Evolutionary conservation across 345 rosid genomes (phyloP).

Genomic region (Bruguiera sexangula): DNA sequence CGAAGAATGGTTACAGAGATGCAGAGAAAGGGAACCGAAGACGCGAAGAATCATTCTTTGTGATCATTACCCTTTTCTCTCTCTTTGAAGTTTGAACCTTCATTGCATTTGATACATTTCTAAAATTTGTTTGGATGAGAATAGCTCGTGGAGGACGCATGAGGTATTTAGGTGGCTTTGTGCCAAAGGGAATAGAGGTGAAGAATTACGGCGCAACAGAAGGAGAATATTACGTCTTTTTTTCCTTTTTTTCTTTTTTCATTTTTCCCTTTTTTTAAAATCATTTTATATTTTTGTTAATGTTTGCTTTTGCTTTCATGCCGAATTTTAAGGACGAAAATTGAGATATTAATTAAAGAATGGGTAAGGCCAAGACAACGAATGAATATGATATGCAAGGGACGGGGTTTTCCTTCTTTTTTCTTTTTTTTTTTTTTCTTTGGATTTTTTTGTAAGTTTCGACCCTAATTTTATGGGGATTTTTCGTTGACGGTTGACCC

Average conservation of each 20-base stretch:
- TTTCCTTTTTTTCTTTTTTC: not conserved
- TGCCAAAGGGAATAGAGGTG: not conserved
- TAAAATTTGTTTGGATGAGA: slow-evolving; percentile 23
- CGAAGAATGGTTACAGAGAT: not conserved
- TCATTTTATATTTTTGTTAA: too few relatives aligned
- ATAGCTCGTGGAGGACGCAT: not conserved
- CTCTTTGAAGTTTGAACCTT: not conserved
- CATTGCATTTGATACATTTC: slow-evolving; percentile 8
- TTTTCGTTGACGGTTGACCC: slow-evolving; percentile 14
- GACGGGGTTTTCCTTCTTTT: not conserved
- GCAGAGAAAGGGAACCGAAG: not conserved
- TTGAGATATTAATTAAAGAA: too few relatives aligned
- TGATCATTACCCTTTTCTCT: slow-evolving; percentile 4
- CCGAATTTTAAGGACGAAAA: too few relatives aligned
- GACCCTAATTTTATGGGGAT: not conserved
- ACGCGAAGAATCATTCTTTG: slow-evolving; percentile 13
- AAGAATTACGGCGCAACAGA: slow-evolving; percentile 1
- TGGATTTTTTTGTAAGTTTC: not conserved
- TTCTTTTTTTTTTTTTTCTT: too few relatives aligned
- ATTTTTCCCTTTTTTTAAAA: too few relatives aligned
- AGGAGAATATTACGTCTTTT: not conserved
- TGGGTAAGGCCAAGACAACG: not conserved
- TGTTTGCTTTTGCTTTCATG: too few relatives aligned
- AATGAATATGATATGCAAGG: slow-evolving; percentile 1
- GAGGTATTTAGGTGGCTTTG: not conserved